phyloP scores from a whole-genome alignment of 2,329 filamentous ascomycete species.

The Orbilia oligospora region DNA sequence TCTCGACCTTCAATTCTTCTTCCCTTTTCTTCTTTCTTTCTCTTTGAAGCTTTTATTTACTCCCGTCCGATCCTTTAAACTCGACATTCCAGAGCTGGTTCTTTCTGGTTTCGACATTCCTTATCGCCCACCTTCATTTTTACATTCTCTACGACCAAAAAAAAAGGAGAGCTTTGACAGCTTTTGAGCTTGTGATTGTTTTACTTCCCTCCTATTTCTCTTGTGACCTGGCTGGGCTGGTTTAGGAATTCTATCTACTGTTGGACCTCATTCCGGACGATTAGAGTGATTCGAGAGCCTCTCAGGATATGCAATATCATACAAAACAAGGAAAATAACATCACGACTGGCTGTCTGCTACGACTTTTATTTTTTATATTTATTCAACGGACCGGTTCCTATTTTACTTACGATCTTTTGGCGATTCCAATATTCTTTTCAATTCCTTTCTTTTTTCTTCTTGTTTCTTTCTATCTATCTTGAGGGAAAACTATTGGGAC shows the following conservation, averaged over 20 bases:
- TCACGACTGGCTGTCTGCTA: background rate
- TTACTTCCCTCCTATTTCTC: constrained; percentile 2
- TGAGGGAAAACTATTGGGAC: background rate
- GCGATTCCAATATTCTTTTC: background rate
- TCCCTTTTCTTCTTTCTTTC: constrained; percentile 31
- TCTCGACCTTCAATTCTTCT: constrained; percentile 20
- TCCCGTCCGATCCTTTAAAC: constrained; percentile 19
- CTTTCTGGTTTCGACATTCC: constrained; percentile 29
- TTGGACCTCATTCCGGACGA: constrained; percentile 43
- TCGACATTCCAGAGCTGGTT: constrained; percentile 28
- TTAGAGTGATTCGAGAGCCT: constrained; percentile 27
- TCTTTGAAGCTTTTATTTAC: constrained; percentile 30
- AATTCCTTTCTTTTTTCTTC: constrained; percentile 3
- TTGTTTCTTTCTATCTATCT: background rate
- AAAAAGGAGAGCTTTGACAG: constrained; percentile 27
- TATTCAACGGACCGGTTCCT: constrained; percentile 43
- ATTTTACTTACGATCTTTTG: background rate
- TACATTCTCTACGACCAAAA: background rate
- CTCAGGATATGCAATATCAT: background rate
- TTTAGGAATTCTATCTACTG: constrained; percentile 26
- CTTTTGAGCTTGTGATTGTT: constrained; percentile 25
- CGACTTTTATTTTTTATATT: background rate
- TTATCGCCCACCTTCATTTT: constrained; percentile 25
- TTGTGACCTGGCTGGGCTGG: constrained; percentile 32
- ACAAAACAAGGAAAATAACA: background rate